Evolutionary conservation across 2,329 filamentous ascomycete species (phyloP), one percentile per base, ranked within the genome.

Genomic region (Zasmidium cellare): DNA sequence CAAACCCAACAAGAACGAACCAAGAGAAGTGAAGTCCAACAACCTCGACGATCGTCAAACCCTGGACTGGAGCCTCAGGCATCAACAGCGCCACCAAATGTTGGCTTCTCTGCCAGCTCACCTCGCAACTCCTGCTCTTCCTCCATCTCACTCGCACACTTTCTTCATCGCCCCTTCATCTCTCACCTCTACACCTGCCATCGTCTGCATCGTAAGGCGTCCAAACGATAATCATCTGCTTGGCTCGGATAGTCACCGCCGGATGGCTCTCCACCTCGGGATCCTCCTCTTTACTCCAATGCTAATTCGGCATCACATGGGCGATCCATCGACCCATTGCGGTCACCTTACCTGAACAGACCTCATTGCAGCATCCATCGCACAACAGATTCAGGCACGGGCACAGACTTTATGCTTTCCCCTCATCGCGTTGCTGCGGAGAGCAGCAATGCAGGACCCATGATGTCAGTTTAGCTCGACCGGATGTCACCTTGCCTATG

Each of bases 231-330:
- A 41, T n/a, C 35, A n/a, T 41, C 35, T 16, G 35, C 35, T 41
- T 41, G 35, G 35, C 35, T 41, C 35, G 35, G 35, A 41, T 41
- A 14, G 6, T 41, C 35, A 14, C 35, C 35, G 35, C 35, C 35
- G 35, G 35, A 41, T 18, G 7, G 11, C 35, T 41, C 48, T 51
- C 48, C 48, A 51, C 48, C 25, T 51, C 48, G 48, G 48, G 46
- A 51, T 51, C 24, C 48, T 51, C 20, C 48, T 24, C 19, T 28
- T 35, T 24, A 18, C 16, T 18, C 19, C 48, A 28, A 19, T n/a
- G 7, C 16, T 19, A 35, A 51, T 18, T 18, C 48, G 9, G 48
- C 48, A 51, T 35, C 16, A 51, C n/a, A 18, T 18, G 48, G 11
- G 12, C n/a, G 24, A 51, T 51, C 25, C n/a, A 38, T 22, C 16